These are phyloP conservation scores for Cercospora zeae-maydis DNA, from an alignment of 2,329 filamentous ascomycete species.

Conservation along the genomic window DNA sequence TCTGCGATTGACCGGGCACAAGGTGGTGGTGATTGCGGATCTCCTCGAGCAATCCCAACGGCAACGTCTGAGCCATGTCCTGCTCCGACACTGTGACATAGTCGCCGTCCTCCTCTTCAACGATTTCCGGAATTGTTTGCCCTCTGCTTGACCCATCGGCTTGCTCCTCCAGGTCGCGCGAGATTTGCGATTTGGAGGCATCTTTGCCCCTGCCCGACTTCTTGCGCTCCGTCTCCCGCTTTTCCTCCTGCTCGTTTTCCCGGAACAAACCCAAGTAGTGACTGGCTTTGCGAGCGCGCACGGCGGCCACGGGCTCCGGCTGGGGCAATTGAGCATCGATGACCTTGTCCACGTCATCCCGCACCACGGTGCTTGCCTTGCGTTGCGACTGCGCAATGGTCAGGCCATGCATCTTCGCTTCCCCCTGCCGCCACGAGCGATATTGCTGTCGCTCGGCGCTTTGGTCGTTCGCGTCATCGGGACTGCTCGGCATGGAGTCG, in stretches of 20 bases:
- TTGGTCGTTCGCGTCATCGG: slow-evolving; percentile 21
- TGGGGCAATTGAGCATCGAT: slow-evolving; percentile 62
- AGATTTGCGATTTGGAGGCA: slow-evolving; percentile 15
- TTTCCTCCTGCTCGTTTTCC: slow-evolving; percentile 55
- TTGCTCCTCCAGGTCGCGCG: slow-evolving; percentile 17
- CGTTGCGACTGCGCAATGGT: slow-evolving; percentile 39
- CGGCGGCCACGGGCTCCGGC: slow-evolving; percentile 51
- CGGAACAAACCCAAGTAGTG: slow-evolving; percentile 64
- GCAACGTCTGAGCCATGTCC: slow-evolving; percentile 40
- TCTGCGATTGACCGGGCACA: slow-evolving; percentile 42
- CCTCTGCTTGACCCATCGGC: slow-evolving; percentile 20
- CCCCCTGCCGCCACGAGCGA: slow-evolving; percentile 49
- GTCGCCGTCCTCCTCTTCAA: slow-evolving; percentile 33
- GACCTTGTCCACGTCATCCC: slow-evolving; percentile 53
- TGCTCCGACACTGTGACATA: slow-evolving; percentile 28
- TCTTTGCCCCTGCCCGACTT: slow-evolving; percentile 35
- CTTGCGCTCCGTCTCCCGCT: slow-evolving; percentile 50
- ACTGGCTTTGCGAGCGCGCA: slow-evolving; percentile 62
- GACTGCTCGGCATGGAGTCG: slow-evolving; percentile 8
- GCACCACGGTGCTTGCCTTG: slow-evolving; percentile 31
- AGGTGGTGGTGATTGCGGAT: slow-evolving; percentile 55
- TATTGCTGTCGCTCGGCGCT: slow-evolving; percentile 46
- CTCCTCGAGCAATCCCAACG: slow-evolving; percentile 53
- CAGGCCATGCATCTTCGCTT: slow-evolving; percentile 42
- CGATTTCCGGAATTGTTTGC: slow-evolving; percentile 35